Base-by-base conservation (phyloP, 352 stramenopile species). In the Globisporangium paroecandrum region DNA sequence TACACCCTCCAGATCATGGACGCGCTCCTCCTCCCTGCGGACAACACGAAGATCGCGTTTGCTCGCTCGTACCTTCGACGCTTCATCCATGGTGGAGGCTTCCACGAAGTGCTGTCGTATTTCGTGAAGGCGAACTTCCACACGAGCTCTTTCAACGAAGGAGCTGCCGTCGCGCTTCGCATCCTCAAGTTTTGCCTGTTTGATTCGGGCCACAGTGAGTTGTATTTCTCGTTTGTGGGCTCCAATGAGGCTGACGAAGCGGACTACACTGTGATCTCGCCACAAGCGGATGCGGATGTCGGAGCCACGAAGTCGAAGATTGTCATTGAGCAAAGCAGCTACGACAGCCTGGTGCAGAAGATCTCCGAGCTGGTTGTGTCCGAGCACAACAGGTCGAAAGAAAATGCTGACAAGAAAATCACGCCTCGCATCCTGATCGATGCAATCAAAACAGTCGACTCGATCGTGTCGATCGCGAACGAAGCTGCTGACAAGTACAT, bases 1-100 rank as follows among this genome's bases (percentile, higher is more conserved):
- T 96, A 96, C 76, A 93, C 87, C 22, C 67, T 96, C 7, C 87
- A 96, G 69, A 94, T 95, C 64, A 90, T 96, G 66, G 87, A 96
- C 66, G 87, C 87, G 18, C 69, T 93, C 38, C 69, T 96, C 8
- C 73, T 95, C 22, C 89, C 89, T 29, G 92, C 89, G 1, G 83
- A 93, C 65, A 61, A 65, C 15, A 72, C 73, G 4, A 87, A 90
- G 58, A 72, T 79, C 25, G 58, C 64, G n/a, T 91, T 90, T 69
- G 81, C 87, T 24, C 70, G 79, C 49, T 72, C 71, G 36, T 96
- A 93, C 65, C 77, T 91, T 49, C 64, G 79, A 34, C 83, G 77
- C 20, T 96, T 96, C 69, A 82, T 93, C 59, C 78, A 80, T 58
- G 77, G 81, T 15, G 87, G 84, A 54, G 89, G 89, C 5, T 91